These are phyloP conservation scores for Gremmenia infestans DNA, from an alignment of 2,329 filamentous ascomycete genomes.

Conservation along the genomic window DNA sequence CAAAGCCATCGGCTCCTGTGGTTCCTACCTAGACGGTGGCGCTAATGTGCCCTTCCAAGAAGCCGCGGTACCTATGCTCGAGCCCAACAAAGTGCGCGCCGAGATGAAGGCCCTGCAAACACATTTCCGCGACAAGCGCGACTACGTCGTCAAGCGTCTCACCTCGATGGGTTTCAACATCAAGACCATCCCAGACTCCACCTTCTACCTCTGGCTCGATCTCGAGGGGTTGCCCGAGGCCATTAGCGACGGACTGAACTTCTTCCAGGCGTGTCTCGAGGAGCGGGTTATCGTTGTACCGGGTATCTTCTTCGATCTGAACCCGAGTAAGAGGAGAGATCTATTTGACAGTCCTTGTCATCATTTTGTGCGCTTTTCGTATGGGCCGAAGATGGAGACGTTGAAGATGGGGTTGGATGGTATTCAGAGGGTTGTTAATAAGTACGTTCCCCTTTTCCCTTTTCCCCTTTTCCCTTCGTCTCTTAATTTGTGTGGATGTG, in stretches of 20 bases:
- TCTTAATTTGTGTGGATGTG: no score
- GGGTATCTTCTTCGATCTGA: constrained; percentile 96
- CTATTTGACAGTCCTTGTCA: constrained; percentile 94
- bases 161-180: constrained; percentile 83
- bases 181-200: constrained; percentile 79
- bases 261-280: constrained; percentile 88
- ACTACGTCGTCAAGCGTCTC: constrained; percentile 79
- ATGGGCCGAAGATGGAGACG: constrained; percentile 76
- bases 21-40: constrained; percentile 90
- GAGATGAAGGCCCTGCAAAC: constrained; percentile 88
- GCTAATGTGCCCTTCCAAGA: constrained; percentile 95
- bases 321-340: constrained; percentile 83
- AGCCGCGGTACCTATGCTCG: constrained; percentile 88
- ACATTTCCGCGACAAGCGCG: constrained; percentile 88
- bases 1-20: constrained; percentile 85
- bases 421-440: constrained; percentile 75
- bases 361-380: constrained; percentile 81
- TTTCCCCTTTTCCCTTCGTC: no score
- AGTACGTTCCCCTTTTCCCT: constrained; percentile 38
- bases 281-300: constrained; percentile 97
- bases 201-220: constrained; percentile 86
- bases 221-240: constrained; percentile 66
- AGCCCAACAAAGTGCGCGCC: constrained; percentile 69
- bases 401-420: constrained; percentile 76
- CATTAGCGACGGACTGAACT: constrained; percentile 90